These are phyloP conservation scores for Quercus rubra DNA, from an alignment of 306 rosid species.

Conservation along the genomic window DNA sequence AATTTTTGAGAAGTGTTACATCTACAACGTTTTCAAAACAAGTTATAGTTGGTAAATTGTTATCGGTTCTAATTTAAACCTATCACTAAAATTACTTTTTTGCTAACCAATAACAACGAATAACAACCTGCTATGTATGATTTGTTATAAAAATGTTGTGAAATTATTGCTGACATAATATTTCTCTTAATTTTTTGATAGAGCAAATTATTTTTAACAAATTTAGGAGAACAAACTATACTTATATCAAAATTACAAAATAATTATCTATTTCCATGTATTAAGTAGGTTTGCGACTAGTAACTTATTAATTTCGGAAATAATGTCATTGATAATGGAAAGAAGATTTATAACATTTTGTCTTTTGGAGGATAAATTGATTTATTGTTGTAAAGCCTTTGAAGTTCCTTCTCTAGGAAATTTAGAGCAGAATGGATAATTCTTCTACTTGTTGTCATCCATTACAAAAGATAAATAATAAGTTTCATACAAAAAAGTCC, in stretches of 20 bases:
- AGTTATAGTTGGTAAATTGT: too few relatives aligned
- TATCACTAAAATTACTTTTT: too few relatives aligned
- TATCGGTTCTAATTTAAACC: too few relatives aligned
- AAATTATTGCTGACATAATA: neutral
- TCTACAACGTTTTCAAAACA: too few relatives aligned
- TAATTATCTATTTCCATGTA: too few relatives aligned
- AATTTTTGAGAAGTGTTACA: too few relatives aligned
- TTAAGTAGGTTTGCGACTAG: accelerated
- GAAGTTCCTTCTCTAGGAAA: slow-evolving; percentile 81
- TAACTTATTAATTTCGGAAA: neutral
- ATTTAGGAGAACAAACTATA: too few relatives aligned
- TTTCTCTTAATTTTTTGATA: neutral
- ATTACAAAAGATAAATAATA: slow-evolving; percentile 44
- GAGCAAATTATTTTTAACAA: neutral
- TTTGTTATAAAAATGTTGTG: too few relatives aligned
- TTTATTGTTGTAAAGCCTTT: slow-evolving; percentile 85
- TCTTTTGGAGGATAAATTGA: slow-evolving; percentile 65
- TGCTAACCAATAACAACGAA: too few relatives aligned
- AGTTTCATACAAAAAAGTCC: neutral
- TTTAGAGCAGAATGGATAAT: slow-evolving; percentile 72
- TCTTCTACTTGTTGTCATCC: slow-evolving; percentile 96
- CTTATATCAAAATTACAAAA: too few relatives aligned
- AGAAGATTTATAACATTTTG: slow-evolving; percentile 55
- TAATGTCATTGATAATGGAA: neutral
- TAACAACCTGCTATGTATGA: too few relatives aligned